Evolutionary conservation across 2,329 filamentous ascomycete species (phyloP).

Genomic region (Truncatella angustata): DNA sequence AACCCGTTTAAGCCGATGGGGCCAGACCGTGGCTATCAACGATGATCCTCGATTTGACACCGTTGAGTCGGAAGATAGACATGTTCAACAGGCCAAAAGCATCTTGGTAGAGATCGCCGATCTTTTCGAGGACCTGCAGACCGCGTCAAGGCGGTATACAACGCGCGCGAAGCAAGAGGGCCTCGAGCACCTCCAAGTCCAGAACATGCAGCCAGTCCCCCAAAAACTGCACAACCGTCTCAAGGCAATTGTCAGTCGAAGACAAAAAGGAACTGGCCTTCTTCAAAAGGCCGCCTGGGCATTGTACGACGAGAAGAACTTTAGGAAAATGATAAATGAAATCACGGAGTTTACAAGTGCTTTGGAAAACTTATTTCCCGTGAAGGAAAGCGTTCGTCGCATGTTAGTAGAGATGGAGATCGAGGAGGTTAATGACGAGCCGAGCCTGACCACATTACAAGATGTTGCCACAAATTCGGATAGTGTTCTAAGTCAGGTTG

Average conservation of each 20-base stretch:
- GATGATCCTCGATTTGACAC: constrained; percentile 22
- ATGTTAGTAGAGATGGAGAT: neutral
- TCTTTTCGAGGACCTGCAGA: constrained; percentile 22
- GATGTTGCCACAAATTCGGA: neutral
- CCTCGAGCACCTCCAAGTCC: neutral
- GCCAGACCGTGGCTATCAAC: constrained; percentile 28
- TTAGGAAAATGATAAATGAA: constrained; percentile 17
- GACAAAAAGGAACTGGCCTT: neutral
- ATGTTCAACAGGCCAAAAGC: neutral
- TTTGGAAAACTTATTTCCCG: constrained; percentile 2
- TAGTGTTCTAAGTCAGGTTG: neutral
- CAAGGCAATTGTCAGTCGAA: neutral
- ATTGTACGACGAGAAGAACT: constrained; percentile 20
- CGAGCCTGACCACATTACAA: neutral
- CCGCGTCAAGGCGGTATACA: constrained; percentile 23
- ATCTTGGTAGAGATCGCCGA: constrained; percentile 23
- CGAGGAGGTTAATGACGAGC: constrained; percentile 3
- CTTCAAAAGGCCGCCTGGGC: constrained; percentile 21
- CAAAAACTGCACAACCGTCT: neutral
- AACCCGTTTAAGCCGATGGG: constrained; percentile 33
- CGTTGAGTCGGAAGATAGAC: neutral
- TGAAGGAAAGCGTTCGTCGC: neutral
- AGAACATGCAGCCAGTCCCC: neutral
- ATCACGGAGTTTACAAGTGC: neutral
- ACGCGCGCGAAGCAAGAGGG: constrained; percentile 9